Percentiles rank a stretch among this genome's conserved stretches.
Conservation (phyloP, 768 basidiomycete species). For the Naganishia vaughanmartiniae region DNA sequence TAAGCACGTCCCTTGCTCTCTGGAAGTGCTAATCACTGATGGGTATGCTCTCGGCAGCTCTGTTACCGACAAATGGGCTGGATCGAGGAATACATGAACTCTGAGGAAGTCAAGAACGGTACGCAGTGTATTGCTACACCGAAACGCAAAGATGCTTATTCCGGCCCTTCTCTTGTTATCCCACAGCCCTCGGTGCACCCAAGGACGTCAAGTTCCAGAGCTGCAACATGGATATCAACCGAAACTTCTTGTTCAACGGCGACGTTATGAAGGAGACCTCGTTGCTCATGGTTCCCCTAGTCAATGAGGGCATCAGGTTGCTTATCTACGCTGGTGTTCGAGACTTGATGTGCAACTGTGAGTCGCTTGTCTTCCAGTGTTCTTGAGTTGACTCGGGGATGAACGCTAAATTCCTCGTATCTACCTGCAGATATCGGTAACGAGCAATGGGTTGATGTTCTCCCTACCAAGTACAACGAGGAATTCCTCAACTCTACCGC, state of each 20-base stretch:
- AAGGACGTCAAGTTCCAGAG: slow-evolving; percentile 47
- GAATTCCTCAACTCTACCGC: slow-evolving; percentile 61
- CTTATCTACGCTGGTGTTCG: slow-evolving; percentile 74
- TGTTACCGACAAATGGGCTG: slow-evolving; percentile 67
- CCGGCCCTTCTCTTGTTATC: slow-evolving; percentile 33
- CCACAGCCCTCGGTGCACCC: slow-evolving; percentile 60
- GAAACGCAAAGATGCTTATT: slow-evolving; percentile 55
- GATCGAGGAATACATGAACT: slow-evolving; percentile 87
- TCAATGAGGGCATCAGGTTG: slow-evolving; percentile 77
- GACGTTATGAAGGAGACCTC: slow-evolving; percentile 84
- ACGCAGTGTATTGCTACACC: slow-evolving; percentile 13
- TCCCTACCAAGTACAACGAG: slow-evolving; percentile 63
- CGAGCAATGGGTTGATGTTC: slow-evolving; percentile 63
- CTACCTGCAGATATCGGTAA: slow-evolving; percentile 39
- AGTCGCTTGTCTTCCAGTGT: slow-evolving; percentile 50
- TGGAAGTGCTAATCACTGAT: neutral
- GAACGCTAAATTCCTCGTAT: neutral
- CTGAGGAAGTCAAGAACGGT: slow-evolving; percentile 67
- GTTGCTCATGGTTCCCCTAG: slow-evolving; percentile 69
- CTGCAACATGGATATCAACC: slow-evolving; percentile 66
- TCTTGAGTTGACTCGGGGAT: neutral
- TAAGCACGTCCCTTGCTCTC: neutral
- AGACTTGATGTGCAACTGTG: slow-evolving; percentile 85
- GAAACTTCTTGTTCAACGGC: slow-evolving; percentile 74
- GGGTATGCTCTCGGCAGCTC: slow-evolving; percentile 22